Conservation (phyloP, 805 yeast species). For the Candida nemodendra region DNA sequence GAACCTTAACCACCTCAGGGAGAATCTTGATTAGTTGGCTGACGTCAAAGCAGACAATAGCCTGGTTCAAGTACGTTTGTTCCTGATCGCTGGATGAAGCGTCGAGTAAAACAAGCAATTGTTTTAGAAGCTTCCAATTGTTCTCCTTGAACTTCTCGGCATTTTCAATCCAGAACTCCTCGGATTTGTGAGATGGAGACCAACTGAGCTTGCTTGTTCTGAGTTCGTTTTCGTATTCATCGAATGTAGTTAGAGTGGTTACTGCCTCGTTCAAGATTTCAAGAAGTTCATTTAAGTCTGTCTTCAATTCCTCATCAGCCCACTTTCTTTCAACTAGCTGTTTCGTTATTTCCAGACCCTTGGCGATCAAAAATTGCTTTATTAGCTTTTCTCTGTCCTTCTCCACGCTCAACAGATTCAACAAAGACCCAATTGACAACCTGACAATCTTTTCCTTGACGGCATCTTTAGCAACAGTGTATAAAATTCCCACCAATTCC, state of each 20-base stretch:
- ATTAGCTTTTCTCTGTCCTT: constrained; percentile 46
- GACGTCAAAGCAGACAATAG: constrained; percentile 69
- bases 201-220: constrained; percentile 74
- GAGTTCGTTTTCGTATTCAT: constrained; percentile 85
- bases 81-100: constrained; percentile 26
- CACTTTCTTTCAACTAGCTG: constrained; percentile 83
- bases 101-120: constrained; percentile 54
- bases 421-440: constrained; percentile 70
- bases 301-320: constrained; percentile 87
- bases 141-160: constrained; percentile 70
- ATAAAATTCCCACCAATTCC: constrained; percentile 51
- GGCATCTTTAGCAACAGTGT: constrained; percentile 67
- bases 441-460: constrained; percentile 91
- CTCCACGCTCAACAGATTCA: constrained; percentile 51
- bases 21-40: constrained; percentile 57
- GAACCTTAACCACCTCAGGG: constrained; percentile 57
- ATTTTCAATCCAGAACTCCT: constrained; percentile 89
- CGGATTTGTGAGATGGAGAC: constrained; percentile 90
- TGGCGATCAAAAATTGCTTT: constrained; percentile 68
- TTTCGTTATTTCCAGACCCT: constrained; percentile 66
- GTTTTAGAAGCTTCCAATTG: constrained; percentile 69
- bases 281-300: constrained; percentile 61
- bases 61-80: constrained; percentile 38
- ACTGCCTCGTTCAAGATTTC: constrained; percentile 69
- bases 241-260: constrained; percentile 82